Evolutionary conservation across 306 rosid genomes (phyloP).

Genomic region (Hippophae tibetana): DNA sequence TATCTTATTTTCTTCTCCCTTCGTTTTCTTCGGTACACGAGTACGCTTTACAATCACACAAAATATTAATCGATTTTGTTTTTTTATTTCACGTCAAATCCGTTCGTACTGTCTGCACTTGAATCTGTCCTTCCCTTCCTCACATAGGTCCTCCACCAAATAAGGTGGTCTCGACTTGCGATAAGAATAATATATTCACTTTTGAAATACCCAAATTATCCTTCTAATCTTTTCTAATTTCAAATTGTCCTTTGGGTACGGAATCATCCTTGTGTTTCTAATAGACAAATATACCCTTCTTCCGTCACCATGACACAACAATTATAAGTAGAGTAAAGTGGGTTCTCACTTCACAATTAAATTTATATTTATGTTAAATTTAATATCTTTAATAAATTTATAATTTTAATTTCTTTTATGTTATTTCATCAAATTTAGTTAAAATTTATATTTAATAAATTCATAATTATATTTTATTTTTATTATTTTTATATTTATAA

Average conservation of each 20-base stretch:
- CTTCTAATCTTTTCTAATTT: not conserved
- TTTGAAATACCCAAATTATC: constrained; percentile 19
- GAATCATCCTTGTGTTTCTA: rapidly evolving
- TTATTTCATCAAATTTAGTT: too few relatives aligned
- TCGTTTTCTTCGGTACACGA: not conserved
- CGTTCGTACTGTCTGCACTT: constrained; percentile 80
- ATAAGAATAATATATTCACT: constrained; percentile 14
- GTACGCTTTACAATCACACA: not conserved
- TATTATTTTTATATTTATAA: too few relatives aligned
- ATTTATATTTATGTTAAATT: too few relatives aligned
- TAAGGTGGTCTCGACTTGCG: constrained; percentile 17
- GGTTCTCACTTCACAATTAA: too few relatives aligned
- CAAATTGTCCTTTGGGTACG: constrained; percentile 59
- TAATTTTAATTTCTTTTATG: too few relatives aligned
- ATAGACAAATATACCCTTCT: constrained; percentile 22
- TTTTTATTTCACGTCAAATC: constrained; percentile 6
- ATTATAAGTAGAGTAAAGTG: too few relatives aligned
- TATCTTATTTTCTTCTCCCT: constrained; percentile 4
- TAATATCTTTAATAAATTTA: too few relatives aligned
- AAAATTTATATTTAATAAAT: too few relatives aligned
- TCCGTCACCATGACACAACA: too few relatives aligned
- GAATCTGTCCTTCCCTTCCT: constrained; percentile 99
- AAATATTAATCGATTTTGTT: not conserved
- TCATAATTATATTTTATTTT: too few relatives aligned
- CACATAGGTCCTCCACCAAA: constrained; percentile 84